Evolutionary conservation across 2,329 filamentous ascomycete genomes (phyloP).

Genomic region (Calonectria pseudoreteaudii): DNA sequence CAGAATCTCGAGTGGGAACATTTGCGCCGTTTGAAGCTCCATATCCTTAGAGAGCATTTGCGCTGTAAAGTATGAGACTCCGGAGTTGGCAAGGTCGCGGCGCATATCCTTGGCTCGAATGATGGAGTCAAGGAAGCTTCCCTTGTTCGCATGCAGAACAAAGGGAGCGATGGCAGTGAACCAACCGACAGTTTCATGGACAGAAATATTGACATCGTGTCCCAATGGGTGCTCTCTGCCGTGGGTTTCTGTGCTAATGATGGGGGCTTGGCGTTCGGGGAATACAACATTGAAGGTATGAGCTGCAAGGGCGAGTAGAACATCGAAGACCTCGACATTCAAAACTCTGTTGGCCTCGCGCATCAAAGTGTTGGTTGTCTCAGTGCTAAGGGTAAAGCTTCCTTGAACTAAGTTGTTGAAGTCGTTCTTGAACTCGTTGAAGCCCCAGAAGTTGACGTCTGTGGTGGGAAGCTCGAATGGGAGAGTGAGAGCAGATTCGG

Average conservation of each 20-base stretch:
- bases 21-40: background rate
- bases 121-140: background rate
- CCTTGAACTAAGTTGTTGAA: background rate
- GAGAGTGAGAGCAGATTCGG: background rate
- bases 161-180: background rate
- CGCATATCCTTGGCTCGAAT: background rate
- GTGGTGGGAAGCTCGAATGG: background rate
- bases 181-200: background rate
- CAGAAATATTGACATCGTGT: background rate
- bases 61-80: background rate
- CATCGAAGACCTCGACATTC: constrained; percentile 12
- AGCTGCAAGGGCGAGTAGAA: constrained; percentile 36
- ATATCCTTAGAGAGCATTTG: background rate
- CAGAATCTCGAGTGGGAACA: constrained; percentile 38
- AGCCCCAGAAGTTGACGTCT: background rate
- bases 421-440: background rate
- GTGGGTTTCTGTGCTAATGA: constrained; percentile 50
- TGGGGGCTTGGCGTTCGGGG: constrained; percentile 40
- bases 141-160: background rate
- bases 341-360: background rate
- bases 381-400: background rate
- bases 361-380: background rate
- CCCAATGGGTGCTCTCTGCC: constrained; percentile 45
- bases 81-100: background rate
- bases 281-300: constrained; percentile 38